Base-by-base conservation (phyloP, 441 rosid species). In the Adansonia grandidieri region DNA sequence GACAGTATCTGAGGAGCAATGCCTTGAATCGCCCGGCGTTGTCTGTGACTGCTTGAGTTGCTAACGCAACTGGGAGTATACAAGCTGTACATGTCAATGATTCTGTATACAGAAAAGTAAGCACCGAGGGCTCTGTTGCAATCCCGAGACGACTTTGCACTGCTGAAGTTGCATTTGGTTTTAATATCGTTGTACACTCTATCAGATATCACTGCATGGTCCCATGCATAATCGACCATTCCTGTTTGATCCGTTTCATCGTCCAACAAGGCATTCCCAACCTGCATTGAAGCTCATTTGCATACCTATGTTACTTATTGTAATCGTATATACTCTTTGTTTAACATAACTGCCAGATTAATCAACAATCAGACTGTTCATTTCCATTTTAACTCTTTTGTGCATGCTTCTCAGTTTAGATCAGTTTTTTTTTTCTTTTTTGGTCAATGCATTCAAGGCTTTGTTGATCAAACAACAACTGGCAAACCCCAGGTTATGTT, bases 201-300 rank as follows among this genome's bases (percentile, higher is more conserved):
- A 28, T 93, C 97, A 19, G 97, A 93, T 72, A 93, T 86, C 67
- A 93, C 94, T 0, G 93, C 97, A 28, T 93, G 97, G 70, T 81
- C 94, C 88, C 89, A 91, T 1, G 94, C 96, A 48, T 90, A 93
- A 54, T 90, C 93, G 11, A 91, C 82, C 97, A 93, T 93, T 5
- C 96, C 97, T 17, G 8, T 83, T 14, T 89, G 89, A 80, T 93
- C 94, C 0, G 91, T 89, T 73, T 88, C 94, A 15, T 91, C 94
- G 28, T 93, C 97, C 78, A 93, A 8, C 76, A 89, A 76, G 0
- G 97, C 87, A 71, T 93, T 93, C 50, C 97, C 96, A n/a, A 93
- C 76, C 97, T 93, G 89, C 80, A 71, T 42, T 13, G 9, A 13
- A 32, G 3, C 19, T 22, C 5, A 69, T 47, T 1, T 10, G 17